Conservation (phyloP, 139 green algal species). For the Desmodesmus armatus region DNA sequence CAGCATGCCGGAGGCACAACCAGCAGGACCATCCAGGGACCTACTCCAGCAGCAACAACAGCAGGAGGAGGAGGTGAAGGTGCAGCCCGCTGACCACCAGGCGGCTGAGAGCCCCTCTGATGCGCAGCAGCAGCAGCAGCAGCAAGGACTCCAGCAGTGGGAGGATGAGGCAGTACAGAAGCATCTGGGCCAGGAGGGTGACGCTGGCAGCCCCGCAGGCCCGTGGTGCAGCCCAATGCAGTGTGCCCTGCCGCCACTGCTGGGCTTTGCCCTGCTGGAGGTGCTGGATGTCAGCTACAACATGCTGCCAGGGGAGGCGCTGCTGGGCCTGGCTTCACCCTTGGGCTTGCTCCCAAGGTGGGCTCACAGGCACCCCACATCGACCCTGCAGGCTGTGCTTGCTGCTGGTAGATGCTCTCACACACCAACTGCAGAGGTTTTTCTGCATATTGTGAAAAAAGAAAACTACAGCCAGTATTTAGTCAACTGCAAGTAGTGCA, state of each 20-base stretch:
- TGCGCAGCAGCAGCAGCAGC: neutral
- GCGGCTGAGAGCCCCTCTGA: too few relatives aligned
- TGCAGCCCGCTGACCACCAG: too few relatives aligned
- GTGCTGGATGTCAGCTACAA: constrained; percentile 47
- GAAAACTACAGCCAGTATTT: too few relatives aligned
- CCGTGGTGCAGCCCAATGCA: too few relatives aligned
- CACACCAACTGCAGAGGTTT: neutral
- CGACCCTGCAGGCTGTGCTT: neutral
- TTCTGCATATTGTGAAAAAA: too few relatives aligned
- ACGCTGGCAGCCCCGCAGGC: too few relatives aligned
- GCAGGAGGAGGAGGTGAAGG: neutral
- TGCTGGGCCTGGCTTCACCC: constrained; percentile 14
- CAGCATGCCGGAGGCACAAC: too few relatives aligned
- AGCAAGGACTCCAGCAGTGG: neutral
- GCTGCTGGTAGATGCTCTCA: neutral
- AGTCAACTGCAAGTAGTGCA: too few relatives aligned
- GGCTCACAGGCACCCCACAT: neutral
- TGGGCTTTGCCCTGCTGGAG: constrained; percentile 6
- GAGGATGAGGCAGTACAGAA: neutral
- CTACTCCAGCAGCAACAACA: neutral
- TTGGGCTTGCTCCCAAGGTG: constrained; percentile 28
- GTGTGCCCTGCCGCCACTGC: neutral
- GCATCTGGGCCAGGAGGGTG: too few relatives aligned
- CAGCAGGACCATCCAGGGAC: too few relatives aligned
- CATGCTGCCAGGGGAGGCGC: constrained; percentile 20